Evolutionary conservation across 345 rosid species (phyloP).

Genomic region (Hibiscus syriacus): DNA sequence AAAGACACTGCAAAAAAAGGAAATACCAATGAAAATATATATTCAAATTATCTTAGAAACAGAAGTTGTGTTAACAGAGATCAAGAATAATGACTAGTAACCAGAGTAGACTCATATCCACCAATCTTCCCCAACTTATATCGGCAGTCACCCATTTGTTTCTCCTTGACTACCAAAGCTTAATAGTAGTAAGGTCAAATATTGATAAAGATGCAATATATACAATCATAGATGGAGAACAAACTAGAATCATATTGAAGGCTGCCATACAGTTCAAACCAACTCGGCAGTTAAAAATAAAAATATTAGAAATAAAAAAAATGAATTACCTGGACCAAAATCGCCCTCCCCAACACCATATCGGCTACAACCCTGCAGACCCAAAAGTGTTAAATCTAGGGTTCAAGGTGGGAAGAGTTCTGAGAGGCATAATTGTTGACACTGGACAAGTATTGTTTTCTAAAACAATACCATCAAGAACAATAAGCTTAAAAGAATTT

Average conservation of each 20-base stretch:
- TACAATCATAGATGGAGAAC: background rate
- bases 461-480: background rate
- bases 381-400: background rate
- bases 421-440: background rate
- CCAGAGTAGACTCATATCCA: background rate
- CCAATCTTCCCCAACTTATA: background rate
- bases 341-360: constrained; percentile 44
- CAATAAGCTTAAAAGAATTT: background rate
- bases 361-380: constrained; percentile 78
- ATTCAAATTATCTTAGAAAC: background rate
- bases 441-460: background rate
- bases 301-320: background rate
- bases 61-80: background rate
- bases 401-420: background rate
- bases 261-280: background rate
- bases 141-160: background rate
- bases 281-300: background rate
- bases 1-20: constrained; percentile 38
- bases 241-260: background rate
- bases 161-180: background rate
- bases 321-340: constrained; percentile 57
- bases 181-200: background rate
- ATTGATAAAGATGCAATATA: background rate
- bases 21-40: background rate
- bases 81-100: background rate